Percentiles rank a stretch among this genome's conserved stretches.
These are phyloP conservation scores for Cylindrotheca fusiformis DNA, from an alignment of 108 stramenopile genomes.

Conservation along the genomic window DNA sequence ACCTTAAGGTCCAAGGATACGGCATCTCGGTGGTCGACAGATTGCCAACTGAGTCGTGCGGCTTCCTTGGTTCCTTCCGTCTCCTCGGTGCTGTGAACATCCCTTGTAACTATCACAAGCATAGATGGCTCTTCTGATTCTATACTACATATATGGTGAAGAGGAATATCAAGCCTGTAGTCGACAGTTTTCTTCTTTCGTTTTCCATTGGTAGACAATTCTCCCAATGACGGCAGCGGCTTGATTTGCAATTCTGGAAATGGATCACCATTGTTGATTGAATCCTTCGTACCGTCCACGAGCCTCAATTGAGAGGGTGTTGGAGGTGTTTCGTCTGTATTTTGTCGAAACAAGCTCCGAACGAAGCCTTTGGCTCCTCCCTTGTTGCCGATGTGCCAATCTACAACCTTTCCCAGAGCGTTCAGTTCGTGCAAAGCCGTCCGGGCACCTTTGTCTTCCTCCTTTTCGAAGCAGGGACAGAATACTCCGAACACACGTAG, in stretches of 20 bases:
- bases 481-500: slow-evolving; percentile 40
- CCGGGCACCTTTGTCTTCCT: slow-evolving; percentile 57
- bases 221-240: slow-evolving; percentile 20
- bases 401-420: slow-evolving; percentile 28
- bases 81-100: slow-evolving; percentile 35
- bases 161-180: slow-evolving; percentile 30
- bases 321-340: slow-evolving; percentile 12
- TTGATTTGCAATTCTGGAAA: slow-evolving; percentile 51
- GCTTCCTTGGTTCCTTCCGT: slow-evolving; percentile 30
- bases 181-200: slow-evolving; percentile 10
- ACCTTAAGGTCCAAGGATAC: slow-evolving; percentile 46
- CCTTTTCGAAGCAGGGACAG: slow-evolving; percentile 71
- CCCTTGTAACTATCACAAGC: slow-evolving; percentile 26
- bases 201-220: slow-evolving; percentile 11
- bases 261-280: slow-evolving; percentile 25
- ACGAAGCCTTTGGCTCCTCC: slow-evolving; percentile 33
- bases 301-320: slow-evolving; percentile 13
- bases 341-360: slow-evolving; percentile 39
- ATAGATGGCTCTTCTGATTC: slow-evolving; percentile 27
- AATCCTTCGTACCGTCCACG: slow-evolving; percentile 41
- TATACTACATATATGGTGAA: slow-evolving; percentile 35
- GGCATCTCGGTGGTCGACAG: slow-evolving; percentile 25
- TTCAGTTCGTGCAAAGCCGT: slow-evolving; percentile 47
- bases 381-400: slow-evolving; percentile 37
- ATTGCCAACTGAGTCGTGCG: slow-evolving; percentile 20